Evolutionary conservation across 257 asterid species (phyloP), one percentile per base, ranked within the genome.

Genomic region (Petunia axillaris): DNA sequence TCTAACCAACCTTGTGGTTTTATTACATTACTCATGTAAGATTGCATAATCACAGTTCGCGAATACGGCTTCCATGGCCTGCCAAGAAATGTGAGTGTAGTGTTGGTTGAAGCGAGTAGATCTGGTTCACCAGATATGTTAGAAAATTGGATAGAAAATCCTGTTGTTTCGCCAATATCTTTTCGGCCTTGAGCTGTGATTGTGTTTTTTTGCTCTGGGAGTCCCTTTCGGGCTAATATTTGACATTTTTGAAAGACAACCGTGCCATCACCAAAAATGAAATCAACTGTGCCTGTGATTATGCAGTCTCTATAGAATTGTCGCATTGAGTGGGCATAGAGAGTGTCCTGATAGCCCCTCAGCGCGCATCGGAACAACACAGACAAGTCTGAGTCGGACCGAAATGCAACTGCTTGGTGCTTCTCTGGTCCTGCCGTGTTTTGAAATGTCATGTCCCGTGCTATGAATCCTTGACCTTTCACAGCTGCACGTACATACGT

Each of bases 401-500:
- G 83, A 64, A 80, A 91, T 1, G 93, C 92, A 0, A 88, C 93
- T 0, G 92, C 93, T 53, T 91, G 96, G 79, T 88, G 92, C 74
- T 89, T 91, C 55, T 87, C 84, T 0, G 95, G 87, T 25, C 95
- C 95, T 4, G 95, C 91, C 0, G 88, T 89, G 88, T 91, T 91
- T 85, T 89, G 88, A 43, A 89, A 89, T 50, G 93, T 89, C 11
- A 91, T 77, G 83, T 88, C 93, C 2, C 88, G 83, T 39, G 93
- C 96, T 44, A 91, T 85, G 73, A 91, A 91, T 50, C 93, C 91
- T 66, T 62, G 81, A 5, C 91, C 93, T 84, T 85, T 88, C 6
- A 91, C 96, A 57, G 85, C 96, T 91, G 88, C 81, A 85, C 66
- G 25, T 54, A 44, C 15, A 16, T 2, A 48, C 5, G 11, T 4